Base-by-base conservation (phyloP, 2,329 filamentous ascomycete genomes). In the Monosporascus sp. region DNA sequence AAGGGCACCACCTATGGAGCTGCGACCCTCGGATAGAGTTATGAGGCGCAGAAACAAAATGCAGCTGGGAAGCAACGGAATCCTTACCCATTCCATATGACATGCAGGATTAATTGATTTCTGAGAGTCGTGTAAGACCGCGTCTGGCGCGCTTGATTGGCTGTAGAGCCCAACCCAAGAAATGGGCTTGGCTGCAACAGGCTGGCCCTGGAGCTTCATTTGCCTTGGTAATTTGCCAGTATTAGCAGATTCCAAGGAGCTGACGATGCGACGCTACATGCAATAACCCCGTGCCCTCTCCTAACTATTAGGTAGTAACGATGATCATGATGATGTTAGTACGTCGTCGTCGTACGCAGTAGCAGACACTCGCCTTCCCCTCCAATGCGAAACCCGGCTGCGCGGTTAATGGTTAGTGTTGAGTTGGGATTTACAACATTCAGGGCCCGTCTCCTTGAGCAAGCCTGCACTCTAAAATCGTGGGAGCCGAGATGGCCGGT, bases 81-180 rank as follows among this genome's bases (percentile, higher is more conserved):
- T 34, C 31, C 31, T 34, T 34, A 34, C 31, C 31, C 11, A 34
- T 14, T 34, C 11, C 31, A 34, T 63, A 67, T 65, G 66, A 70
- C 68, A 71, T 66, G 69, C 68, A 69, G 68, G 63, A 63, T 70
- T 68, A 67, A 71, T 70, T 69, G 68, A 60, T 66, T 67, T 63
- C 53, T 55, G 51, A 48, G 64, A 62, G 65, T 64, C 66, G 69
- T 71, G 68, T 68, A 67, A 62, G 57, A 70, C 56, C 68, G 68
- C 69, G 70, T 71, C 59, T 55, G 54, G 51, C 53, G 45, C 47
- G 56, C 45, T 54, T 70, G 65, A 71, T 72, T 72, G 70, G 70
- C 59, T 55, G 53, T 39, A 47, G 41, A 5, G 41, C 20, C 47
- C 50, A 50, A 50, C 60, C 57, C 60, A 55, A 53, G 53, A 60